Conservation (phyloP, 2,329 filamentous ascomycete genomes). For the Intubia oerlemansii region DNA sequence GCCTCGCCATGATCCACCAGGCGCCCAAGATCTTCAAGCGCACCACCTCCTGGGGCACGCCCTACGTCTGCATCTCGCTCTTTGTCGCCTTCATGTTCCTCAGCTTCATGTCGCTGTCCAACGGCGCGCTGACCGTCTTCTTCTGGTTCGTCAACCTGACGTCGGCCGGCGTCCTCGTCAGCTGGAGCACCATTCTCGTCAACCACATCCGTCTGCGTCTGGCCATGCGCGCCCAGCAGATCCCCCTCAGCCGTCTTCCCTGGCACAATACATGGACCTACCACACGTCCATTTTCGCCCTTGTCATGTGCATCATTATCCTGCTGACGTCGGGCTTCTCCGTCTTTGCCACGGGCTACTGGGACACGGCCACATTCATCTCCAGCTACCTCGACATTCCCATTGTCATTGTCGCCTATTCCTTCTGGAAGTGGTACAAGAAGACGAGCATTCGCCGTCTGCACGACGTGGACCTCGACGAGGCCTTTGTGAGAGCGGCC, state of each 20-base stretch:
- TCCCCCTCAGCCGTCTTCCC: constrained; percentile 27
- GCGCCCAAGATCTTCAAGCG: constrained; percentile 33
- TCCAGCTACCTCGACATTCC: constrained; percentile 35
- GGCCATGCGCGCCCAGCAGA: constrained; percentile 22
- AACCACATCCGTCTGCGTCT: constrained; percentile 44
- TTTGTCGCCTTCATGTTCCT: constrained; percentile 28
- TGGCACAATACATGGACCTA: constrained; percentile 45
- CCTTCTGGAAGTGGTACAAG: constrained; percentile 6
- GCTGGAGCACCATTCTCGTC: constrained; percentile 43
- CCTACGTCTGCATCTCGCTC: constrained; percentile 29
- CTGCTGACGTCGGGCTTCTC: constrained; percentile 49
- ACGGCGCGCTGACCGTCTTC: constrained; percentile 38
- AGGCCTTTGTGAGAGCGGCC: constrained; percentile 27
- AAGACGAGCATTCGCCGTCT: constrained; percentile 2
- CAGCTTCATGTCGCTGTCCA: constrained; percentile 35
- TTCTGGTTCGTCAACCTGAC: constrained; percentile 54
- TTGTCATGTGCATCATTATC: constrained; percentile 23
- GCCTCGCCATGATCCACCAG: constrained; percentile 35
- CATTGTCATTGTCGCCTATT: constrained; percentile 19
- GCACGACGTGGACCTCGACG: constrained; percentile 22
- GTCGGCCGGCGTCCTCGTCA: constrained; percentile 47
- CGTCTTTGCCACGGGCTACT: constrained; percentile 33
- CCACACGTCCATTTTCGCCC: constrained; percentile 15
- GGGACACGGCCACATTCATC: constrained; percentile 39
- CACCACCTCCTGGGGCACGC: constrained; percentile 27